Conservation (phyloP, 2,329 filamentous ascomycete species). For the Polytolypa hystricis region DNA sequence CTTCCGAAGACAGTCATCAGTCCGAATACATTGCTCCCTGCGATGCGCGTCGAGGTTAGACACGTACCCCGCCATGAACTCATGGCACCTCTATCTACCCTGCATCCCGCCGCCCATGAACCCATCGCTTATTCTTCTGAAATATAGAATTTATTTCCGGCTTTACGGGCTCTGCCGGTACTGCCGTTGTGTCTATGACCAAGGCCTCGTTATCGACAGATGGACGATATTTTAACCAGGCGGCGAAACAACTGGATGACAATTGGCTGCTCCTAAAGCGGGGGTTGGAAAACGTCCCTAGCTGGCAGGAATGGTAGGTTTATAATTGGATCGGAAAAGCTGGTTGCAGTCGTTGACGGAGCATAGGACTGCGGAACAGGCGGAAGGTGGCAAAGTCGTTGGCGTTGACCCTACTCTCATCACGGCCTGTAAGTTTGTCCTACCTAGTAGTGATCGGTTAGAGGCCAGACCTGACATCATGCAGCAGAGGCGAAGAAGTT, state of each 20-base stretch:
- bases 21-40: constrained; percentile 98
- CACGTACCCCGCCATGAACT: constrained; percentile 1
- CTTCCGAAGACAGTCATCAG: constrained; percentile 93
- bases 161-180: constrained; percentile 90
- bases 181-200: constrained; percentile 73
- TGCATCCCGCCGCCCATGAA: neutral
- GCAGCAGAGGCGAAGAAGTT: constrained; percentile 60
- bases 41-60: constrained; percentile 66
- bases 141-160: constrained; percentile 68
- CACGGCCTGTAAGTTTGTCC: constrained; percentile 45
- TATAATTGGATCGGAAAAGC: constrained; percentile 8
- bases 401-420: constrained; percentile 85
- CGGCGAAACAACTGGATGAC: constrained; percentile 72
- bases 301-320: constrained; percentile 86
- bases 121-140: constrained; percentile 6
- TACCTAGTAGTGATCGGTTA: neutral
- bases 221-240: constrained; percentile 96
- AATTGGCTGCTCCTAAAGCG: constrained; percentile 93
- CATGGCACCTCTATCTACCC: too few relatives aligned
- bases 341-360: constrained; percentile 9
- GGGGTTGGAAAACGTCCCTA: constrained; percentile 84
- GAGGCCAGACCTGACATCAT: constrained; percentile 8
- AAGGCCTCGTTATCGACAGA: constrained; percentile 89
- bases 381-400: constrained; percentile 75
- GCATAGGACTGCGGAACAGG: constrained; percentile 59